A percentile compares a stretch with the other conserved stretches of the same genome.
Conservation (phyloP, 352 stramenopile species). For the Phytophthora hibernalis region DNA sequence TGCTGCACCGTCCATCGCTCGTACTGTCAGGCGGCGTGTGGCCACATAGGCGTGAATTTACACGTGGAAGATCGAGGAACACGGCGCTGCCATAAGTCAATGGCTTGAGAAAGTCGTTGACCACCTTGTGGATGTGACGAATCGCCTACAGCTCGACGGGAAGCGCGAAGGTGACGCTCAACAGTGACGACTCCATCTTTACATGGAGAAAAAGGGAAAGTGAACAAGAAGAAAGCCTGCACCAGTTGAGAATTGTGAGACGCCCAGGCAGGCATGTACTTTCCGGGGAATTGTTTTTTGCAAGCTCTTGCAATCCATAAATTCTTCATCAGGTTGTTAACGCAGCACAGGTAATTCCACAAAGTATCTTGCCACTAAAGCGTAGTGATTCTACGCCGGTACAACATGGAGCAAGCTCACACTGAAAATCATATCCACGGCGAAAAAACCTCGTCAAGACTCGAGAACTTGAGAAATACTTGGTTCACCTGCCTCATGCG, state of each 20-base stretch:
- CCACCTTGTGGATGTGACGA: not conserved
- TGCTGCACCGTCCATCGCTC: slow-evolving; percentile 12
- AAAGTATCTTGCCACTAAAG: not conserved
- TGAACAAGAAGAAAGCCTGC: slow-evolving; percentile 1
- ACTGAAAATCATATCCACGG: slow-evolving; percentile 2
- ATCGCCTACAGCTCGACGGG: not conserved
- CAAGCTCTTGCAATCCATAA: not conserved
- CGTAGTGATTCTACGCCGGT: not conserved
- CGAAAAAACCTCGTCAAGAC: not conserved
- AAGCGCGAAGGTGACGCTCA: not conserved
- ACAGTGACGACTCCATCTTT: not conserved
- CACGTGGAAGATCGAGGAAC: not conserved
- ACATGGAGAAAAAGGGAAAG: not conserved
- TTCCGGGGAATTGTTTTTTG: not conserved
- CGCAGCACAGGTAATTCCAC: not conserved
- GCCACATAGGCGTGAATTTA: not conserved
- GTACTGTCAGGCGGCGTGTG: not conserved
- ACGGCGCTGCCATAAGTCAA: slow-evolving; percentile 1
- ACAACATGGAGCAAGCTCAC: not conserved
- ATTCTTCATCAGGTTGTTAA: not conserved
- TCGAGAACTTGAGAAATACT: not conserved
- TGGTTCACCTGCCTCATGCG: not conserved
- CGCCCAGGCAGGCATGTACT: not conserved
- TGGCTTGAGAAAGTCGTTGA: slow-evolving; percentile 3
- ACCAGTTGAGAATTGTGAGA: not conserved